These are phyloP conservation scores for Cucurbita argyrosperma DNA, from an alignment of 306 rosid species.

Conservation along the genomic window DNA sequence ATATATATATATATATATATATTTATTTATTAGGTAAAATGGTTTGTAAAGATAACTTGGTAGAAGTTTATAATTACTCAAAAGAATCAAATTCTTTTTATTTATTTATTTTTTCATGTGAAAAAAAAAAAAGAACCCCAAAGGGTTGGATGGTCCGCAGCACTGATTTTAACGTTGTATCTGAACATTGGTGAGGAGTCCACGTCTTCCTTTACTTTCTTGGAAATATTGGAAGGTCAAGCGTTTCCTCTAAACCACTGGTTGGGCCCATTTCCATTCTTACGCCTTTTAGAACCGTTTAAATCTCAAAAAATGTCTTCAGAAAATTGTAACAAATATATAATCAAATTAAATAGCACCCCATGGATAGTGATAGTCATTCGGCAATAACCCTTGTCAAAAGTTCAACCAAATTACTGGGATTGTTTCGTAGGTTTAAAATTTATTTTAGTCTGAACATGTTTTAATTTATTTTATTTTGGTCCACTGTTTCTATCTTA, in stretches of 20 bases:
- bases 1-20: neutral
- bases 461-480: too few relatives aligned
- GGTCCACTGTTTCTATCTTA: too few relatives aligned
- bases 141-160: neutral
- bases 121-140: neutral
- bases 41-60: neutral
- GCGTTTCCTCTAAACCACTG: neutral
- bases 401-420: too few relatives aligned
- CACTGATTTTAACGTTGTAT: conserved; percentile 15
- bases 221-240: neutral
- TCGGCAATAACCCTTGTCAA: too few relatives aligned
- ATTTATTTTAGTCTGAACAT: too few relatives aligned
- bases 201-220: neutral
- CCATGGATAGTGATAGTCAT: too few relatives aligned
- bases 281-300: neutral
- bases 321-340: neutral
- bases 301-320: neutral
- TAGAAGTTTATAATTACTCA: too few relatives aligned
- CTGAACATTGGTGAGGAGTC: conserved; percentile 16
- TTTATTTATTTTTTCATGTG: neutral
- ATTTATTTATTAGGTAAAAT: neutral
- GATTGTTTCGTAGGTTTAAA: too few relatives aligned
- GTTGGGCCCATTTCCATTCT: neutral
- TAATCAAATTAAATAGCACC: too few relatives aligned
- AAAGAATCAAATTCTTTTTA: neutral